A percentile compares a stretch with the other conserved stretches of the same genome.
These are phyloP conservation scores for Kodamaea anthophila DNA, from an alignment of 1,139 yeast species.

Conservation along the genomic window DNA sequence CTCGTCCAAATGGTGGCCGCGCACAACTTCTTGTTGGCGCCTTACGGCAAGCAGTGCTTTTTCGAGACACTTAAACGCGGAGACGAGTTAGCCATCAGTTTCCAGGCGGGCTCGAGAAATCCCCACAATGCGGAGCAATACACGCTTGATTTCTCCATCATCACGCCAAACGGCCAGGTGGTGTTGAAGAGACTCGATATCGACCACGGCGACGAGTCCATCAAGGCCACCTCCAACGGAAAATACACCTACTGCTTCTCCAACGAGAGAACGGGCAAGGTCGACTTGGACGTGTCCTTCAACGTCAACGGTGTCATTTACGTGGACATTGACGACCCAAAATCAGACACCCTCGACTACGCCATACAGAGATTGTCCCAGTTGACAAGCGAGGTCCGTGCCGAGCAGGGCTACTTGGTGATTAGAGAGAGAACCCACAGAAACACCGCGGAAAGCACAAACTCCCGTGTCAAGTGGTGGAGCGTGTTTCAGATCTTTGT, in stretches of 20 bases:
- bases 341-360: slow-evolving; percentile 76
- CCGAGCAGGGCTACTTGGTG: slow-evolving; percentile 88
- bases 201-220: slow-evolving; percentile 76
- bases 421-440: slow-evolving; percentile 97
- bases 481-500: slow-evolving; percentile 83
- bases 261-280: slow-evolving; percentile 68
- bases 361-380: slow-evolving; percentile 75
- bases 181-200: slow-evolving; percentile 46
- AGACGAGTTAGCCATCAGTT: slow-evolving; percentile 83
- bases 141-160: slow-evolving; percentile 66
- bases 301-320: slow-evolving; percentile 91
- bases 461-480: slow-evolving; percentile 98
- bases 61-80: slow-evolving; percentile 74
- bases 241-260: slow-evolving; percentile 87
- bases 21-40: slow-evolving; percentile 79
- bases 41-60: slow-evolving; percentile 85
- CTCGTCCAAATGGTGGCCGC: slow-evolving; percentile 34
- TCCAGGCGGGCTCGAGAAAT: slow-evolving; percentile 92
- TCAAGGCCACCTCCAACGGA: slow-evolving; percentile 63
- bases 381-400: slow-evolving; percentile 78
- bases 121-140: slow-evolving; percentile 72
- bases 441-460: slow-evolving; percentile 96
- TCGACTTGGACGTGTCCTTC: slow-evolving; percentile 88
- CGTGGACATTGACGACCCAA: slow-evolving; percentile 78
- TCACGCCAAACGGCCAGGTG: slow-evolving; percentile 54